phyloP scores from a whole-genome alignment of 2,329 filamentous ascomycete genomes.

The Exophiala sideris region DNA sequence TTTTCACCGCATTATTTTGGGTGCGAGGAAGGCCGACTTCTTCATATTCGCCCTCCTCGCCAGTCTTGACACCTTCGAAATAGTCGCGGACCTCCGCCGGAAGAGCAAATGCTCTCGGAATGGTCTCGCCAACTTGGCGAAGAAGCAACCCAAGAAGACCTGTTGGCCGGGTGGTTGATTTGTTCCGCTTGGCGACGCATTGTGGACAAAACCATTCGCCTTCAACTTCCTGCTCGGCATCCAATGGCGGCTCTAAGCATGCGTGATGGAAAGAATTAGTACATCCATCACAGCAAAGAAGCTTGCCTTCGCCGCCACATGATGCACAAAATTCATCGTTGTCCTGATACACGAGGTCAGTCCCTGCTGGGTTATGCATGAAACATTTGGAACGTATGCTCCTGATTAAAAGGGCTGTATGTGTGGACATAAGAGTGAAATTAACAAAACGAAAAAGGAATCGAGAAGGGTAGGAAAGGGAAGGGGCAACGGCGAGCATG shows the following conservation, averaged over 20 bases:
- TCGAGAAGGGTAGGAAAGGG: background rate
- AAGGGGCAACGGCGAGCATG: constrained; percentile 2
- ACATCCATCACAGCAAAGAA: constrained; percentile 93
- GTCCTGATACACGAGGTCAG: constrained; percentile 47
- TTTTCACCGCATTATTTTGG: constrained; percentile 35
- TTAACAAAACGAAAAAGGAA: constrained; percentile 3
- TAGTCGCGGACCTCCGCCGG: constrained; percentile 68
- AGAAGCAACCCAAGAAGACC: constrained; percentile 54
- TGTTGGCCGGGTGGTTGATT: constrained; percentile 44
- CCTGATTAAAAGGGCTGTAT: too few species aligned
- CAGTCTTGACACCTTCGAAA: constrained; percentile 77
- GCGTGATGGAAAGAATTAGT: constrained; percentile 83
- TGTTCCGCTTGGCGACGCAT: constrained; percentile 50
- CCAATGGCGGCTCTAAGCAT: constrained; percentile 78
- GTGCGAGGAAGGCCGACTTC: constrained; percentile 48
- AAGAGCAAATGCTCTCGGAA: constrained; percentile 69
- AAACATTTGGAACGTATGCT: constrained; percentile 7
- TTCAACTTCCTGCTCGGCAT: constrained; percentile 60
- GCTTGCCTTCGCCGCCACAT: constrained; percentile 76
- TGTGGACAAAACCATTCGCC: constrained; percentile 80
- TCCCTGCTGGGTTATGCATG: constrained; percentile 14
- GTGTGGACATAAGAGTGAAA: background rate
- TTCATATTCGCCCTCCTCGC: constrained; percentile 75
- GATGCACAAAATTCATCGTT: constrained; percentile 89
- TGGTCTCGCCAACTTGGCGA: constrained; percentile 62